These are phyloP conservation scores for Phyllachora maydis DNA, from an alignment of 2,329 filamentous ascomycete species.

Conservation along the genomic window DNA sequence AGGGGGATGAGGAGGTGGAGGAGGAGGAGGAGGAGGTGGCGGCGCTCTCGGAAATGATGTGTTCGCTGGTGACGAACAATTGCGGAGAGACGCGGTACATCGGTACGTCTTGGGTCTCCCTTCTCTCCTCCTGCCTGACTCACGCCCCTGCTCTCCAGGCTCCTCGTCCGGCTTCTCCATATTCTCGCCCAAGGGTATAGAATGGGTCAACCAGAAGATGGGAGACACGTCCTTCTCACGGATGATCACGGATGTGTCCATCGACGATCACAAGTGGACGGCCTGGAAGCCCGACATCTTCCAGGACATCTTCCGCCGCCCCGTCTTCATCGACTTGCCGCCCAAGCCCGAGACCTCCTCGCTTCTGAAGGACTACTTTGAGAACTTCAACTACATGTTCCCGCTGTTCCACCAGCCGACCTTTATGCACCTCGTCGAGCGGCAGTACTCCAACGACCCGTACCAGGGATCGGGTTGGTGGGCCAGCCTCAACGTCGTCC, in stretches of 20 bases:
- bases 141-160: conserved; percentile 31
- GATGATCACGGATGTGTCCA: conserved; percentile 82
- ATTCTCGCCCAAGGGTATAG: conserved; percentile 92
- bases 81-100: conserved; percentile 91
- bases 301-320: conserved; percentile 71
- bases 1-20: conserved; percentile 15
- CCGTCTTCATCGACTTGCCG: conserved; percentile 66
- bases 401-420: conserved; percentile 94
- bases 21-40: conserved; percentile 51
- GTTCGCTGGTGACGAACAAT: conserved; percentile 86
- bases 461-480: conserved; percentile 96
- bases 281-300: conserved; percentile 98
- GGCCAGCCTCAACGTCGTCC: conserved; percentile 83
- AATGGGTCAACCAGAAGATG: conserved; percentile 96
- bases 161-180: conserved; percentile 97
- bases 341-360: conserved; percentile 75
- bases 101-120: conserved; percentile 38
- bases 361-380: conserved; percentile 81
- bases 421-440: conserved; percentile 92
- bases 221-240: conserved; percentile 88
- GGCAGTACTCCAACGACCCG: conserved; percentile 79
- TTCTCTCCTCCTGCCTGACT: conserved; percentile 1
- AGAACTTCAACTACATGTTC: conserved; percentile 99
- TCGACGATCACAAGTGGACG: conserved; percentile 88
- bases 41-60: conserved; percentile 94